A percentile compares a stretch with the other conserved stretches of the same genome.
Conservation (phyloP, 768 basidiomycete genomes). For the Macrolepiota albuminosa region DNA sequence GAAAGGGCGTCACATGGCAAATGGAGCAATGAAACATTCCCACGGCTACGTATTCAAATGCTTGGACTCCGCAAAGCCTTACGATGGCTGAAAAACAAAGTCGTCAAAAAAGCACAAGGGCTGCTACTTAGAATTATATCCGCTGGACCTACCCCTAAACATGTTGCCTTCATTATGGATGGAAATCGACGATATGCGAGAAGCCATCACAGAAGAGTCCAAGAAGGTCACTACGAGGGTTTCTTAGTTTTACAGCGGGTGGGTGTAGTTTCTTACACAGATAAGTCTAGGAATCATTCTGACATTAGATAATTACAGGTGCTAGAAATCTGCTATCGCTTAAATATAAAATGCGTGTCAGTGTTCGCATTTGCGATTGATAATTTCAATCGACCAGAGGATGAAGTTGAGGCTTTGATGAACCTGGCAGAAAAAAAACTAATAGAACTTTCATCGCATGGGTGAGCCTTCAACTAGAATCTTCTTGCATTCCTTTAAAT, state of each 20-base stretch:
- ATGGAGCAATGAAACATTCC: constrained; percentile 9
- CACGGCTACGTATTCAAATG: constrained; percentile 13
- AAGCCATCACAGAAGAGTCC: constrained; percentile 54
- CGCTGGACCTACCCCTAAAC: constrained; percentile 80
- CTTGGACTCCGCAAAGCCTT: constrained; percentile 11
- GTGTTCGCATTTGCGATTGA: constrained; percentile 99
- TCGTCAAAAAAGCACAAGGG: constrained; percentile 7
- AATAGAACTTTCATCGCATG: constrained; percentile 71
- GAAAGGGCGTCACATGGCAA: background rate
- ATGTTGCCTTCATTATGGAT: constrained; percentile 97
- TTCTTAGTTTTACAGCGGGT: constrained; percentile 79
- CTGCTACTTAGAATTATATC: constrained; percentile 43
- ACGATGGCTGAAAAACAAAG: constrained; percentile 14
- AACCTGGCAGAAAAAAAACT: constrained; percentile 72
- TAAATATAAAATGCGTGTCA: constrained; percentile 81
- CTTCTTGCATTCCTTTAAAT: background rate
- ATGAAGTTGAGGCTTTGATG: constrained; percentile 90
- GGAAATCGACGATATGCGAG: constrained; percentile 92
- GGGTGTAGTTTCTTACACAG: constrained; percentile 21
- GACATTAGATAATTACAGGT: constrained; percentile 45
- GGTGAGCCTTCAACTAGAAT: constrained; percentile 44
- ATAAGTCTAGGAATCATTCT: background rate
- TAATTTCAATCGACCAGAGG: constrained; percentile 85
- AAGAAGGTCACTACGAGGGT: constrained; percentile 81
- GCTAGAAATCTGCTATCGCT: constrained; percentile 75